These are phyloP conservation scores for Symbiodinium natans DNA, from an alignment of 73 alveolate species.

Conservation along the genomic window DNA sequence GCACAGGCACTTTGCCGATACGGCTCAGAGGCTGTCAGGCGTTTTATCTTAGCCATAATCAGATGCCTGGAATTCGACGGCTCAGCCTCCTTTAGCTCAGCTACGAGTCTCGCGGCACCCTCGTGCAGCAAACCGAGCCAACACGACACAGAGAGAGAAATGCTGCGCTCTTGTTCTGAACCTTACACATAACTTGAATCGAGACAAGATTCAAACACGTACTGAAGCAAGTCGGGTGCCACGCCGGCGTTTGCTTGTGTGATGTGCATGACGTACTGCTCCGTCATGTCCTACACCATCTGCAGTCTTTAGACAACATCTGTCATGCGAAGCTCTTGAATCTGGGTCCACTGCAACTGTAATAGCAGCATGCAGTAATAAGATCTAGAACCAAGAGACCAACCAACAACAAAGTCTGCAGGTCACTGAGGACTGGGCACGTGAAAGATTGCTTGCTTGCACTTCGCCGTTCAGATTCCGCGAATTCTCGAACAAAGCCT, in stretches of 20 bases:
- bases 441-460: neutral
- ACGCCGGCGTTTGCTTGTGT: conserved; percentile 26
- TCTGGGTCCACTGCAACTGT: no score
- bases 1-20: neutral
- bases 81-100: no score
- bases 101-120: no score
- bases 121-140: no score
- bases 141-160: no score
- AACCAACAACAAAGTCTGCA: no score
- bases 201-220: conserved; percentile 41
- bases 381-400: no score
- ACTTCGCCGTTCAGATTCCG: conserved; percentile 11
- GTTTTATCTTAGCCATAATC: neutral
- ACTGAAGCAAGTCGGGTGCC: conserved; percentile 62
- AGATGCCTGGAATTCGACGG: neutral
- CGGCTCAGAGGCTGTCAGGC: neutral
- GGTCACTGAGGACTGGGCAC: neutral
- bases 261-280: conserved; percentile 69
- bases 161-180: no score
- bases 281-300: conserved; percentile 57
- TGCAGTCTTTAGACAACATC: neutral
- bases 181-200: no score
- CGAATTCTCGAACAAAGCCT: neutral
- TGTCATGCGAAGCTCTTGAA: neutral
- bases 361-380: no score